These are phyloP conservation scores for Cordyceps fumosorosea DNA, from an alignment of 2,329 filamentous ascomycete species.

Conservation along the genomic window DNA sequence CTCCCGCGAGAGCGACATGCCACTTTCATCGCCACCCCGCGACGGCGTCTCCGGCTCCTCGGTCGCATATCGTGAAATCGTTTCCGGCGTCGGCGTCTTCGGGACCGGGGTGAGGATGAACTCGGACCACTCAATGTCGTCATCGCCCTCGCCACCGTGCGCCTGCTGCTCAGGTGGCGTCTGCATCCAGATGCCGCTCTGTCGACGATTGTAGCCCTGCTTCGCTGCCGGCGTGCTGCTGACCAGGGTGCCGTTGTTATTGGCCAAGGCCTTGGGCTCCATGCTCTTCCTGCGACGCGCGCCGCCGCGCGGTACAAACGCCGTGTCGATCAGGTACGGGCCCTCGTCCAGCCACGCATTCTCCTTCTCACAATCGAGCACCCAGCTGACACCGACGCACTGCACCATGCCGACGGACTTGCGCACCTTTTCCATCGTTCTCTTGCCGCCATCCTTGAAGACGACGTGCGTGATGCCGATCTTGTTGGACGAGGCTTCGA, in stretches of 20 bases:
- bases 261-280: slow-evolving; percentile 66
- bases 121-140: slow-evolving; percentile 35
- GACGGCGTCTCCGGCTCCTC: slow-evolving; percentile 42
- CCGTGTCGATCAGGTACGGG: slow-evolving; percentile 62
- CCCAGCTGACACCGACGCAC: slow-evolving; percentile 84
- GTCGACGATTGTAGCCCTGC: slow-evolving; percentile 43
- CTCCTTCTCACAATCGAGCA: slow-evolving; percentile 74
- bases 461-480: slow-evolving; percentile 82
- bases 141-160: slow-evolving; percentile 31
- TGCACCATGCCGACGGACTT: slow-evolving; percentile 67
- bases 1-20: slow-evolving; percentile 27
- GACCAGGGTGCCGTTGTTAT: slow-evolving; percentile 60
- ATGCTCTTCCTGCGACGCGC: slow-evolving; percentile 71
- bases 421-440: slow-evolving; percentile 74
- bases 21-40: slow-evolving; percentile 25
- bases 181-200: slow-evolving; percentile 49
- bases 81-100: slow-evolving; percentile 52
- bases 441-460: slow-evolving; percentile 78
- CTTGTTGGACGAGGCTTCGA: slow-evolving; percentile 38
- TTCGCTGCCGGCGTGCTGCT: slow-evolving; percentile 29
- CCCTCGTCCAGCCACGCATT: slow-evolving; percentile 71
- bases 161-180: slow-evolving; percentile 41
- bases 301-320: slow-evolving; percentile 61
- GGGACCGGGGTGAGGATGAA: slow-evolving; percentile 49
- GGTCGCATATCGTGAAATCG: slow-evolving; percentile 45